phyloP scores from a whole-genome alignment of 2,329 filamentous ascomycete species.

The Fusarium camptoceras region DNA sequence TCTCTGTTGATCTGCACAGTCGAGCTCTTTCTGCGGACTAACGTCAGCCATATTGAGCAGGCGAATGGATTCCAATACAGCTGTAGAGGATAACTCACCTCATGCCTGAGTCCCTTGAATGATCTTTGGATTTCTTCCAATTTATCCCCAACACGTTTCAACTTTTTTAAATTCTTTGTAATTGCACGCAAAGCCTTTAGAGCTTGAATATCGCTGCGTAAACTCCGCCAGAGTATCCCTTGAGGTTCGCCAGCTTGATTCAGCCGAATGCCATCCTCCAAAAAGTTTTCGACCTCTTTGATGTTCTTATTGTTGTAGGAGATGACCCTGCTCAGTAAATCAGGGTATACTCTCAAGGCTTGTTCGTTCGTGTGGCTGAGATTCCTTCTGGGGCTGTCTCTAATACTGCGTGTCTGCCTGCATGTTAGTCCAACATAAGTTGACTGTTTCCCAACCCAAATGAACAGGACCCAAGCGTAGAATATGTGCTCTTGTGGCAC shows the following conservation, averaged over 20 bases:
- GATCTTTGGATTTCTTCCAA: neutral
- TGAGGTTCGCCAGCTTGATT: conserved; percentile 1
- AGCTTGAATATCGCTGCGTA: neutral
- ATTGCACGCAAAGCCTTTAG: neutral
- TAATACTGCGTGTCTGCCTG: neutral
- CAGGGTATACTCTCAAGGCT: neutral
- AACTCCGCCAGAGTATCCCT: conserved; percentile 7
- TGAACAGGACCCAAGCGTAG: too few species aligned
- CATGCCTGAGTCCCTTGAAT: neutral
- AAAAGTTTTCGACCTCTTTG: neutral
- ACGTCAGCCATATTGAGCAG: neutral
- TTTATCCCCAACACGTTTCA: neutral
- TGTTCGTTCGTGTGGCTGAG: neutral
- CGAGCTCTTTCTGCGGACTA: neutral
- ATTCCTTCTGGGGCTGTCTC: neutral
- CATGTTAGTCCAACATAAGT: neutral
- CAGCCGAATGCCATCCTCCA: neutral
- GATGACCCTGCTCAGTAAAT: neutral
- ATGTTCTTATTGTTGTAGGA: neutral
- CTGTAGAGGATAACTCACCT: neutral
- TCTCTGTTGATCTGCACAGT: neutral
- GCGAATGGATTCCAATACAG: neutral
- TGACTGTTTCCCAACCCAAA: too few species aligned
- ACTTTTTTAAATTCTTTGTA: fast-evolving
- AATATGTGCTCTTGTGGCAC: neutral